A percentile compares a stretch with the other conserved stretches of the same genome.
Conservation (phyloP, 2,329 filamentous ascomycete genomes). For the Cryphonectria japonica region DNA sequence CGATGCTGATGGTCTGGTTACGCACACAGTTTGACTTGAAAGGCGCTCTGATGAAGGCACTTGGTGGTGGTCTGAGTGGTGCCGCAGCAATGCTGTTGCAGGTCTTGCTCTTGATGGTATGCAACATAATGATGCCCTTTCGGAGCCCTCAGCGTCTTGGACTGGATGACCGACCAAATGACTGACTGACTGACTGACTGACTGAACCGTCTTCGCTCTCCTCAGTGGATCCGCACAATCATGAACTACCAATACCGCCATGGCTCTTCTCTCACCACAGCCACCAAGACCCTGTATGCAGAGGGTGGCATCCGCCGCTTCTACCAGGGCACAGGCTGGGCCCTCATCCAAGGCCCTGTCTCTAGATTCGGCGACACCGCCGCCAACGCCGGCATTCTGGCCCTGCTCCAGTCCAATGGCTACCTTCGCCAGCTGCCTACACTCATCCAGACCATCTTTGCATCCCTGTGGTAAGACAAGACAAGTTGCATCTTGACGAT, state of each 20-base stretch:
- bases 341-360: slow-evolving; percentile 50
- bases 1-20: slow-evolving; percentile 15
- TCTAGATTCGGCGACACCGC: slow-evolving; percentile 53
- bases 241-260: slow-evolving; percentile 58
- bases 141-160: no score
- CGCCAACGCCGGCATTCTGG: slow-evolving; percentile 54
- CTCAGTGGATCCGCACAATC: slow-evolving; percentile 50
- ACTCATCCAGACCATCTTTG: slow-evolving; percentile 50
- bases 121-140: not conserved
- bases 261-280: slow-evolving; percentile 45
- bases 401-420: slow-evolving; percentile 50
- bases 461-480: slow-evolving; percentile 45
- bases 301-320: slow-evolving; percentile 49
- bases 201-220: not conserved
- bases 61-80: slow-evolving; percentile 51
- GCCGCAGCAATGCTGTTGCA: slow-evolving; percentile 54
- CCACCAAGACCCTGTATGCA: slow-evolving; percentile 45
- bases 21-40: slow-evolving; percentile 47
- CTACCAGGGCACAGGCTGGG: slow-evolving; percentile 50
- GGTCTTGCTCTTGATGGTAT: slow-evolving; percentile 52
- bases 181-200: not conserved
- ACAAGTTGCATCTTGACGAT: not conserved
- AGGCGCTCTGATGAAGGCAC: slow-evolving; percentile 47
- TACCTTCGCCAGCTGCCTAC: slow-evolving; percentile 49
- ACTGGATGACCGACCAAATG: no score